Base-by-base conservation (phyloP, 2,329 filamentous ascomycete species). In the Aureobasidium sp. region DNA sequence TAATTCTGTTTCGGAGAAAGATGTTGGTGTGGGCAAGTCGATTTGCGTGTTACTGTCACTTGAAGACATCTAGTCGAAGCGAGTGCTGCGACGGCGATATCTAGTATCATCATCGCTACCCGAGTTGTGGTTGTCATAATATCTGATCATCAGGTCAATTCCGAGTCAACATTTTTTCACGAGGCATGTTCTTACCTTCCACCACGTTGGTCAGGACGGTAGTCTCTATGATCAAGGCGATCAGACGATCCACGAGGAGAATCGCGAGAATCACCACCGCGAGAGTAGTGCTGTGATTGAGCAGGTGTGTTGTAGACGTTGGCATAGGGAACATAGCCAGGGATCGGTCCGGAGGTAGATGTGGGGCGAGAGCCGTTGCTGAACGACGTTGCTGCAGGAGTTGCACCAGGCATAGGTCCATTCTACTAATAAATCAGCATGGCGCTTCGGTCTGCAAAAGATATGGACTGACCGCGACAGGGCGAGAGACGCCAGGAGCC, bases 261-360 rank as follows among this genome's bases (percentile, higher is more conserved):
- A 20, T 46, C 39, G 15, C 32, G 41, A 13, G 20, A 2, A 10
- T 48, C 55, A 39, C 8, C 20, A 26, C 39, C 26, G 32, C 44
- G 26, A 26, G 29, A 5, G 1, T 17, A 15, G 36, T 32, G 10
- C 34, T 39, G 36, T 10, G 46, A 34, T 26, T 43, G 34, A 24
- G 36, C n/a, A 7, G 55, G 29, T 12, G 43, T 20, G 43, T 68
- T 70, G 61, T 74, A 74, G 56, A 74, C 69, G 61, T 73, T 62
- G 27, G 71, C 67, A 50, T 74, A 74, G 8, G 72, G 72, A 2
- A 73, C 68, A 51, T 74, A 74, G 48, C 69, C 67, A 43, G 65
- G 66, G 17, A 66, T 63, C 12, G 64, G 63, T 34, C 62, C 64
- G 8, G 62, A 61, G 20, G 50, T 59, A 8, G 64, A 66, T 15